Conservation (phyloP, 2,329 filamentous ascomycete genomes). For the Colletotrichum lupini region DNA sequence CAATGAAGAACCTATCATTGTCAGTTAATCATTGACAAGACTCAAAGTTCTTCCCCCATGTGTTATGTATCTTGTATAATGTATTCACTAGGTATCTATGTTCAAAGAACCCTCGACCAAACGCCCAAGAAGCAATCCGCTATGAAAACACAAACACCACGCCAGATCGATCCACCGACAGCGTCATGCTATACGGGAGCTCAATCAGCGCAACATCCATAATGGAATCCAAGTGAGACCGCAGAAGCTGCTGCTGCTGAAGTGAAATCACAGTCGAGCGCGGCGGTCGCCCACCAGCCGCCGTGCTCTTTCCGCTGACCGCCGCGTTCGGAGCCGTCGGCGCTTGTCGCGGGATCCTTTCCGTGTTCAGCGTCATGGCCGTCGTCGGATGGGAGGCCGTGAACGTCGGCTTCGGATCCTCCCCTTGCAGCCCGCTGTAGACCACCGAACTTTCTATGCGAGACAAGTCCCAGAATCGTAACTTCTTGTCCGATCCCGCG, state of each 20-base stretch:
- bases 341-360: constrained; percentile 61
- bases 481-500: constrained; percentile 87
- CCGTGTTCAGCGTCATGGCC: constrained; percentile 73
- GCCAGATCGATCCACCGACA: constrained; percentile 89
- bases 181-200: constrained; percentile 89
- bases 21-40: neutral
- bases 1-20: no score
- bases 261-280: constrained; percentile 86
- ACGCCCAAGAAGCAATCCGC: constrained; percentile 1
- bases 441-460: constrained; percentile 82
- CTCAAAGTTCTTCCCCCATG: neutral
- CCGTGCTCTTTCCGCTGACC: constrained; percentile 44
- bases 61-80: neutral
- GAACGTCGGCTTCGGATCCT: constrained; percentile 81
- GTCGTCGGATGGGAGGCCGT: constrained; percentile 71
- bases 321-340: constrained; percentile 44
- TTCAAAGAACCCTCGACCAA: neutral
- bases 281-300: constrained; percentile 60
- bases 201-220: constrained; percentile 91
- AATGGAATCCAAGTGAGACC: constrained; percentile 88
- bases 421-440: constrained; percentile 79
- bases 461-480: constrained; percentile 92
- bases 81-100: constrained; percentile 30
- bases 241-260: constrained; percentile 87
- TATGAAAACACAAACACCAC: constrained; percentile 82